A percentile compares a stretch with the other conserved stretches of the same genome.
Evolutionary conservation across 2,329 filamentous ascomycete species (phyloP).

Genomic region (Ophiostoma angusticollis): DNA sequence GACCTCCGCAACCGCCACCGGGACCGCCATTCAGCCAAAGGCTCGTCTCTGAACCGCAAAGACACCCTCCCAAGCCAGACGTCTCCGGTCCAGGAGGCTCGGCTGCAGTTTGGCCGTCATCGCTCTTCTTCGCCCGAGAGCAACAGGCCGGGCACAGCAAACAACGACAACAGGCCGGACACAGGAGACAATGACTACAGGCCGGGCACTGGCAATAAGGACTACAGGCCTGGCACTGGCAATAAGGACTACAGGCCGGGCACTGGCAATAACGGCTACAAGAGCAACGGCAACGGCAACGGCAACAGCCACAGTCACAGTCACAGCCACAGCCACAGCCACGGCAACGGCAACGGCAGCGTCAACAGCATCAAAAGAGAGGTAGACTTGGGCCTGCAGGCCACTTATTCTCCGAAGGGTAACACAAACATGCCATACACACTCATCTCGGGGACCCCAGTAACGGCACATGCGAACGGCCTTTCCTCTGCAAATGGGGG

Average conservation of each 20-base stretch:
- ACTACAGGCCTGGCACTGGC: slow-evolving; percentile 21
- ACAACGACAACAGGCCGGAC: slow-evolving; percentile 23
- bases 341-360: slow-evolving; percentile 18
- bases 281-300: background rate
- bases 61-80: slow-evolving; percentile 48
- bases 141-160: slow-evolving; percentile 30
- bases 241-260: slow-evolving; percentile 32
- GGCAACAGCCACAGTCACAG: slow-evolving; percentile 23
- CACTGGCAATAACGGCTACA: background rate
- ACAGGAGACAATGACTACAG: slow-evolving; percentile 18
- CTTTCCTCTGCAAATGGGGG: slow-evolving; percentile 22
- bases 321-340: slow-evolving; percentile 31
- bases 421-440: slow-evolving; percentile 28
- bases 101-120: slow-evolving; percentile 26
- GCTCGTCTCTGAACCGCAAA: slow-evolving; percentile 62
- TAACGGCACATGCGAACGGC: slow-evolving; percentile 23
- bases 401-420: background rate
- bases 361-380: background rate
- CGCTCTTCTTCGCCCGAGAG: slow-evolving; percentile 36
- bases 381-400: background rate
- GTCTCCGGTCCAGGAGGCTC: slow-evolving; percentile 29
- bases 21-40: slow-evolving; percentile 68
- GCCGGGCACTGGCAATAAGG: background rate
- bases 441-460: slow-evolving; percentile 31
- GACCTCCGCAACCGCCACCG: slow-evolving; percentile 80